These are phyloP conservation scores for Bolboschoenus planiculmis DNA, from an alignment of 176 grass and related monocot species.

Conservation along the genomic window DNA sequence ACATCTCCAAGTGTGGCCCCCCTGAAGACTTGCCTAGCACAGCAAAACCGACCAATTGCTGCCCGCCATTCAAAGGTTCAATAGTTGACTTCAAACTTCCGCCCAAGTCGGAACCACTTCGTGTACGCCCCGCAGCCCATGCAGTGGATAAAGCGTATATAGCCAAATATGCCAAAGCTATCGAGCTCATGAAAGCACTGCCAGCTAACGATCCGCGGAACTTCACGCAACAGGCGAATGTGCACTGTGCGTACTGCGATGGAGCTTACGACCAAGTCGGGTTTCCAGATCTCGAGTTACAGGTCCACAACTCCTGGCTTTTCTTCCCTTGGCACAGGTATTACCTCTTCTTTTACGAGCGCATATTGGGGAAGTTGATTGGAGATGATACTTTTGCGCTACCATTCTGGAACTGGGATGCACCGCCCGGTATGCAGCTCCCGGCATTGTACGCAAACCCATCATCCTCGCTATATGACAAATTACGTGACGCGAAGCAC, in stretches of 20 bases:
- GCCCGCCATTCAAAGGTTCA: conserved; percentile 24
- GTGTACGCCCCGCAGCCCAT: conserved; percentile 62
- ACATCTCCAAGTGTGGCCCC: conserved; percentile 32
- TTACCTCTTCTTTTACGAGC: conserved; percentile 63
- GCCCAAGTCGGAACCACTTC: conserved; percentile 22
- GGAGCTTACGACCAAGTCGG: conserved; percentile 51
- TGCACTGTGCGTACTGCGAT: conserved; percentile 58
- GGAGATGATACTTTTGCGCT: conserved; percentile 65
- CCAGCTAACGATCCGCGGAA: conserved; percentile 68
- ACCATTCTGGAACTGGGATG: conserved; percentile 91
- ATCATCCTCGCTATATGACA: conserved; percentile 42
- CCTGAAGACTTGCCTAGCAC: conserved; percentile 21
- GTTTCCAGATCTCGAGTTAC: conserved; percentile 38
- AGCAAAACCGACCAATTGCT: conserved; percentile 28
- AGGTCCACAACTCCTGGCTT: conserved; percentile 55
- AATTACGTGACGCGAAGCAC: conserved; percentile 32
- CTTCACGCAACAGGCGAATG: conserved; percentile 56
- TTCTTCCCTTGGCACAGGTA: conserved; percentile 80
- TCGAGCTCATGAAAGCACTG: conserved; percentile 57
- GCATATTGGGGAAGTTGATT: conserved; percentile 66
- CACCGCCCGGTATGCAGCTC: conserved; percentile 47
- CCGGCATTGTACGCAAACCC: conserved; percentile 39
- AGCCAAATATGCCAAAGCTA: conserved; percentile 46
- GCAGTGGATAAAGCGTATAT: conserved; percentile 32
- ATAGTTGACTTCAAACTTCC: conserved; percentile 44